phyloP scores from a whole-genome alignment of 768 basidiomycete genomes.

The Tubosaeta brunneosetosa region DNA sequence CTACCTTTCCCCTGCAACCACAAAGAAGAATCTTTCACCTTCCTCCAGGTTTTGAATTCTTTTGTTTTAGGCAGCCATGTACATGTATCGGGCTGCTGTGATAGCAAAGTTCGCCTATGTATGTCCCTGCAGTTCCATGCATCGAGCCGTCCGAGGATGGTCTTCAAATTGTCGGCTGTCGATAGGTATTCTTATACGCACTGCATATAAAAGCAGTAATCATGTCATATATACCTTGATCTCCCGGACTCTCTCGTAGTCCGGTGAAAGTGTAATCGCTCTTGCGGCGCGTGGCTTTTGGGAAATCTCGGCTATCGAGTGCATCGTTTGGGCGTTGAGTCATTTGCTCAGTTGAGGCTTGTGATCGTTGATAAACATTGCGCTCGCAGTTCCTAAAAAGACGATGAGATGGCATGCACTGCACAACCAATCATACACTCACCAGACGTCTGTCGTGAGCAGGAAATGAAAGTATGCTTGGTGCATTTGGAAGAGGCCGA shows the following conservation, averaged over 20 bases:
- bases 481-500: conserved; percentile 1
- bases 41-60: conserved; percentile 5
- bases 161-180: conserved; percentile 1
- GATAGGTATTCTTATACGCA: neutral
- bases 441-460: conserved; percentile 12
- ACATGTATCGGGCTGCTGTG: conserved; percentile 9
- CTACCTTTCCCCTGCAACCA: conserved; percentile 17
- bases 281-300: neutral
- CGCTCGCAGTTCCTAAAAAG: conserved; percentile 3
- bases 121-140: conserved; percentile 4
- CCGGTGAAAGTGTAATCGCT: neutral
- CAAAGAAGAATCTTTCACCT: neutral
- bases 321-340: neutral
- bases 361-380: neutral
- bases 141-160: conserved; percentile 1
- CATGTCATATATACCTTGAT: neutral
- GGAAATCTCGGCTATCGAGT: neutral
- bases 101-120: neutral
- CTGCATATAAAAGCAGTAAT: neutral
- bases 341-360: no score
- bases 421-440: neutral
- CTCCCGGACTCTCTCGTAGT: neutral
- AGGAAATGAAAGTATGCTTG: conserved; percentile 10
- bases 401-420: neutral
- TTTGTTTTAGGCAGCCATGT: conserved; percentile 6